Evolutionary conservation across 768 basidiomycete species (phyloP).

Genomic region (Panaeolus cyanescens): DNA sequence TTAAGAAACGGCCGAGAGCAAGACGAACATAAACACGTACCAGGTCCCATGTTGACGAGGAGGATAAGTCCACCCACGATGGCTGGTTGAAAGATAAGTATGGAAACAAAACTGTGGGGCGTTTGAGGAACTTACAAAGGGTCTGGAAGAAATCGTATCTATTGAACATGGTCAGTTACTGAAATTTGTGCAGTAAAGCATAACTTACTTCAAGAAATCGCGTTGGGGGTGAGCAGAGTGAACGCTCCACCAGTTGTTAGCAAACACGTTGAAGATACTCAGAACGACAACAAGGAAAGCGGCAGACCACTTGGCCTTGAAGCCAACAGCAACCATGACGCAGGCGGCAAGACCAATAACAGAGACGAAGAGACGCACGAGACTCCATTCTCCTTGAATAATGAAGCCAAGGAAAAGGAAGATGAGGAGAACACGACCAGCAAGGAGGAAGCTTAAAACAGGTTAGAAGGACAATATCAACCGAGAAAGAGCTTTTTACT

Average conservation of each 20-base stretch:
- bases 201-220: slow-evolving; percentile 92
- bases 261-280: slow-evolving; percentile 95
- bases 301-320: slow-evolving; percentile 99
- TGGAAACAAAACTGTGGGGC: not conserved
- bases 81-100: slow-evolving; percentile 35
- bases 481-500: slow-evolving; percentile 24
- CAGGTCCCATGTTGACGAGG: slow-evolving; percentile 98
- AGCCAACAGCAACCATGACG: slow-evolving; percentile 95
- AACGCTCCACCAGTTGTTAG: slow-evolving; percentile 99
- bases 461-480: not conserved
- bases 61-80: slow-evolving; percentile 98
- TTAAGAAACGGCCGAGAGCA: not conserved
- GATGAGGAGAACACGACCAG: slow-evolving; percentile 95
- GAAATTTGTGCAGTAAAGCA: not conserved
- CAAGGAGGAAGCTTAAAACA: slow-evolving; percentile 82
- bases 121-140: slow-evolving; percentile 51
- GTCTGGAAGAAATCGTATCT: slow-evolving; percentile 99
- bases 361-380: slow-evolving; percentile 85
- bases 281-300: slow-evolving; percentile 91
- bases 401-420: slow-evolving; percentile 99
- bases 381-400: slow-evolving; percentile 88
- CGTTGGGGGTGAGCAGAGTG: slow-evolving; percentile 91
- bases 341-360: slow-evolving; percentile 91
- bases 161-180: slow-evolving; percentile 20
- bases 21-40: slow-evolving; percentile 37